These are phyloP conservation scores for Hypoxylon intermedium DNA, from an alignment of 495 filamentous ascomycete species.

Conservation along the genomic window DNA sequence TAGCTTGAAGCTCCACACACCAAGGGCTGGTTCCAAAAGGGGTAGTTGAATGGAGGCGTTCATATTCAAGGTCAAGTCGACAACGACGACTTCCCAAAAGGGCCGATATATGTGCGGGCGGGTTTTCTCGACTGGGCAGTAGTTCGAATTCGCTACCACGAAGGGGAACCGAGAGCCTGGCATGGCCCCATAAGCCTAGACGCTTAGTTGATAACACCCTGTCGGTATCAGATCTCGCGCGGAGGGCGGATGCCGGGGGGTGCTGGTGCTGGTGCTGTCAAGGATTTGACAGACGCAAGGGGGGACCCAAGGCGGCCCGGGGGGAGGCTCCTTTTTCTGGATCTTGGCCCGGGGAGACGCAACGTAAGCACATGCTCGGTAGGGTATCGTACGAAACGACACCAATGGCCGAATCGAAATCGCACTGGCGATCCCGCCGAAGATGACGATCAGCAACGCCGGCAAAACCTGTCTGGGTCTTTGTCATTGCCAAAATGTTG, in stretches of 20 bases:
- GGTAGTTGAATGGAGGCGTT: conserved; percentile 24
- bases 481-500: background rate
- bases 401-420: conserved; percentile 25
- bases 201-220: conserved; percentile 26
- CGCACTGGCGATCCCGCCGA: conserved; percentile 18
- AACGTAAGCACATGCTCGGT: conserved; percentile 30
- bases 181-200: conserved; percentile 31
- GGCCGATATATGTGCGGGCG: conserved; percentile 28
- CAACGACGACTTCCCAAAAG: conserved; percentile 33
- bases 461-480: conserved; percentile 4
- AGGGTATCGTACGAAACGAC: conserved; percentile 29
- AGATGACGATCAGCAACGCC: conserved; percentile 24
- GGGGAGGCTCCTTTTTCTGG: conserved; percentile 24
- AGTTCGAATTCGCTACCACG: conserved; percentile 26
- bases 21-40: conserved; percentile 12
- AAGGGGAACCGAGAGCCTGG: conserved; percentile 24
- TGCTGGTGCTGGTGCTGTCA: too few relatives aligned
- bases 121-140: conserved; percentile 22
- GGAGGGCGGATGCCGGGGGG: conserved; percentile 30
- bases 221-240: conserved; percentile 37
- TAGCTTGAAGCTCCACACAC: conserved; percentile 8
- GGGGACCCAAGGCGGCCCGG: background rate
- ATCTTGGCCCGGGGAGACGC: conserved; percentile 37
- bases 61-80: conserved; percentile 11
- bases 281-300: conserved; percentile 36